Conservation (phyloP, 2,329 filamentous ascomycete genomes). For the Fusarium veterinarium region DNA sequence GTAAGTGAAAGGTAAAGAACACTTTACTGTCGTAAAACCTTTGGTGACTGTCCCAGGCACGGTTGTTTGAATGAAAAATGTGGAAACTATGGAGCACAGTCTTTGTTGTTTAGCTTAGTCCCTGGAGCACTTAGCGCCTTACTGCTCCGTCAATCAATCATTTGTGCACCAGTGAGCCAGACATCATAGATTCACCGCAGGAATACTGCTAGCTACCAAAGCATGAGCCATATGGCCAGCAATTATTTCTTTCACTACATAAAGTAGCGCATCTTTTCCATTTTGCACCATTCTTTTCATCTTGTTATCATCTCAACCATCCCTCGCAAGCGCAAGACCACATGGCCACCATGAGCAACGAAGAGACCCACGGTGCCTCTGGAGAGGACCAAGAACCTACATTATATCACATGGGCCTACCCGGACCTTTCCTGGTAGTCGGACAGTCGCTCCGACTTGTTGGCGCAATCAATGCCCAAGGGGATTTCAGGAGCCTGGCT, state of each 20-base stretch:
- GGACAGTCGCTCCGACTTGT: not conserved
- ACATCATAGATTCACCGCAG: fast-evolving
- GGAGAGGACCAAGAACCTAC: not conserved
- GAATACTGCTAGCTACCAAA: too few relatives aligned
- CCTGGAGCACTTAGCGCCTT: not conserved
- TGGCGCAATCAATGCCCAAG: not conserved
- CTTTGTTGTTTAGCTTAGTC: not conserved
- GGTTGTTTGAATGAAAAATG: not conserved
- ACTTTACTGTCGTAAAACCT: not conserved
- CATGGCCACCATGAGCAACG: not conserved
- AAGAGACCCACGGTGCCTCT: fast-evolving
- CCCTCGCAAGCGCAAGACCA: fast-evolving
- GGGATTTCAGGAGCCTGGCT: not conserved
- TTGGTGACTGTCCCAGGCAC: fast-evolving
- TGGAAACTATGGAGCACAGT: not conserved
- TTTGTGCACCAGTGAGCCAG: not conserved
- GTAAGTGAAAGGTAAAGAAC: fast-evolving
- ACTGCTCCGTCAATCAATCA: not conserved
- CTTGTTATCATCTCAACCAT: not conserved
- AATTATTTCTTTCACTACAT: too few relatives aligned
- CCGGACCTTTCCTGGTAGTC: not conserved
- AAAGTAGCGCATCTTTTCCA: fast-evolving
- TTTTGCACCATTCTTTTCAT: not conserved
- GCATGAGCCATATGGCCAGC: not conserved
- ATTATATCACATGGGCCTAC: not conserved